Percentiles rank a stretch among this genome's conserved stretches.
phyloP scores from a whole-genome alignment of 176 grass and related monocot genomes.

The Typha latifolia region DNA sequence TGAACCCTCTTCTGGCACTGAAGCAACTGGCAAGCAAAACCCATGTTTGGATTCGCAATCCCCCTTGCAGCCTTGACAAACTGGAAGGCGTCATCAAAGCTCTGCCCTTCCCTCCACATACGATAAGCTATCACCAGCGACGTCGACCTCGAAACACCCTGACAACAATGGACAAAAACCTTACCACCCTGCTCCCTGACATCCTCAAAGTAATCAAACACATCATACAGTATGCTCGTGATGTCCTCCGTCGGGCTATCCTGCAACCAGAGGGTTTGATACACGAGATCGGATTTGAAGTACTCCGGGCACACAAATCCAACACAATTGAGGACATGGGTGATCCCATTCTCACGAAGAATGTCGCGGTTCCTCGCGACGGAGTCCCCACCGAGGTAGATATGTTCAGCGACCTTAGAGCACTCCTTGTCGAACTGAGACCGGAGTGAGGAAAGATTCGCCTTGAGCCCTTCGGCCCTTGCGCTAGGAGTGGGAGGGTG shows the following conservation, averaged over 20 bases:
- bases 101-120: constrained; percentile 99
- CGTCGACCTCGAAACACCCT: constrained; percentile 84
- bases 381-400: constrained; percentile 86
- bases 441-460: constrained; percentile 54
- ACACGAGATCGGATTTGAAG: constrained; percentile 82
- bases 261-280: constrained; percentile 95
- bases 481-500: constrained; percentile 75
- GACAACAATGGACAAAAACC: constrained; percentile 93
- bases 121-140: constrained; percentile 89
- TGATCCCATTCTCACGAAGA: constrained; percentile 72
- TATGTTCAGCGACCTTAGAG: constrained; percentile 88
- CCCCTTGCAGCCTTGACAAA: constrained; percentile 87
- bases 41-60: constrained; percentile 94
- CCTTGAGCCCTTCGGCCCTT: constrained; percentile 44
- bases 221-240: constrained; percentile 93
- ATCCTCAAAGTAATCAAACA: constrained; percentile 99
- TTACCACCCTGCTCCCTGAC: constrained; percentile 74
- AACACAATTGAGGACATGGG: constrained; percentile 92
- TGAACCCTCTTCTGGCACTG: constrained; percentile 98
- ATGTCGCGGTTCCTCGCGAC: constrained; percentile 87
- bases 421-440: constrained; percentile 96
- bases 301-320: constrained; percentile 96
- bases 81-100: constrained; percentile 84
- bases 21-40: constrained; percentile 88
- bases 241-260: constrained; percentile 98